phyloP scores from a whole-genome alignment of 768 basidiomycete species.

The Boletus fagicola region DNA sequence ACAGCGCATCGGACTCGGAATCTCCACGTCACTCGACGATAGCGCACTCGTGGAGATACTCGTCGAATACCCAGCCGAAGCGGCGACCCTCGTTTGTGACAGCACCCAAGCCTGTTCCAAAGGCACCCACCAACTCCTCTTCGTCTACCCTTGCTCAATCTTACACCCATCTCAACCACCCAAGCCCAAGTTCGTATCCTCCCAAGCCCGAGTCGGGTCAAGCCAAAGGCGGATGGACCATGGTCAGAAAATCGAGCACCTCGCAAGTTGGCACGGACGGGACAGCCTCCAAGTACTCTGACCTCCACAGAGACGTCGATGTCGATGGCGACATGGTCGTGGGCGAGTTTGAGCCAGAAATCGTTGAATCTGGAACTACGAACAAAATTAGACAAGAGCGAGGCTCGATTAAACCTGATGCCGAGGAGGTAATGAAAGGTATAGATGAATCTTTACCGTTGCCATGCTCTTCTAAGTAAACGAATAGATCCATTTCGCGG shows the following conservation, averaged over 20 bases:
- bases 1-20: constrained; percentile 78
- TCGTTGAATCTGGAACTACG: constrained; percentile 30
- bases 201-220: constrained; percentile 45
- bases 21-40: constrained; percentile 56
- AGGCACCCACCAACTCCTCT: constrained; percentile 46
- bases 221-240: constrained; percentile 72
- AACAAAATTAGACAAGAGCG: constrained; percentile 45
- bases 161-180: constrained; percentile 76
- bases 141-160: constrained; percentile 73
- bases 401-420: constrained; percentile 60
- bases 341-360: constrained; percentile 69
- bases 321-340: constrained; percentile 76
- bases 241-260: constrained; percentile 51
- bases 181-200: constrained; percentile 74
- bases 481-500: constrained; percentile 58
- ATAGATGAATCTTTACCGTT: constrained; percentile 23
- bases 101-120: constrained; percentile 57
- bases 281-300: constrained; percentile 20
- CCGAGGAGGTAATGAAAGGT: constrained; percentile 79
- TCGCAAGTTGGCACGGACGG: constrained; percentile 27
- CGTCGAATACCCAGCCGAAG: constrained; percentile 22
- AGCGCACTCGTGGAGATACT: constrained; percentile 44
- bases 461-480: constrained; percentile 30
- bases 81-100: constrained; percentile 35
- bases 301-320: constrained; percentile 51